Conservation (phyloP, 1,139 yeast genomes). For the Saccharomyces hybrid region DNA sequence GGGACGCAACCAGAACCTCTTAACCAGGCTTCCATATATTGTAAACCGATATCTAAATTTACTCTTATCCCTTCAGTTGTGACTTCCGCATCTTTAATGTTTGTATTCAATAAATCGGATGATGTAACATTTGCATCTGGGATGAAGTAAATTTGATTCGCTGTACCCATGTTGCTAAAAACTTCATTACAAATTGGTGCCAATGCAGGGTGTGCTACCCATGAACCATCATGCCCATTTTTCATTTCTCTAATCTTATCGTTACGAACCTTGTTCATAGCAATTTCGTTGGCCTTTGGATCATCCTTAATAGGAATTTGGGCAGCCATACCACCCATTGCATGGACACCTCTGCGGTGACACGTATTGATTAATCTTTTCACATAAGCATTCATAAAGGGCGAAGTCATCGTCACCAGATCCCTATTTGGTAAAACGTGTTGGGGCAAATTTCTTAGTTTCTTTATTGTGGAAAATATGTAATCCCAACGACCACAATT, state of each 20-base stretch:
- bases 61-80: conserved; percentile 63
- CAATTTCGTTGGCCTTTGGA: conserved; percentile 47
- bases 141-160: conserved; percentile 56
- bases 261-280: conserved; percentile 54
- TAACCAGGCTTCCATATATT: conserved; percentile 76
- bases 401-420: conserved; percentile 62
- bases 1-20: conserved; percentile 76
- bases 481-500: conserved; percentile 72
- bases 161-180: conserved; percentile 69
- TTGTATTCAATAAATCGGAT: conserved; percentile 55
- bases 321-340: conserved; percentile 78
- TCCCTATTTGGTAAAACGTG: conserved; percentile 60
- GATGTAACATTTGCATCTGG: conserved; percentile 41
- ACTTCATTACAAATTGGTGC: conserved; percentile 62
- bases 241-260: conserved; percentile 63
- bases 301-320: conserved; percentile 64
- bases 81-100: conserved; percentile 49
- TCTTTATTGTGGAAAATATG: conserved; percentile 56
- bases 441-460: conserved; percentile 48
- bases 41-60: conserved; percentile 62
- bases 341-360: conserved; percentile 63
- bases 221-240: conserved; percentile 73
- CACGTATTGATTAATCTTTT: conserved; percentile 54
- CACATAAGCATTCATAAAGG: conserved; percentile 64
- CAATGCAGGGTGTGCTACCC: conserved; percentile 80